Evolutionary conservation across 1,139 yeast genomes (phyloP).

Genomic region (Geotrichum klebahnii): DNA sequence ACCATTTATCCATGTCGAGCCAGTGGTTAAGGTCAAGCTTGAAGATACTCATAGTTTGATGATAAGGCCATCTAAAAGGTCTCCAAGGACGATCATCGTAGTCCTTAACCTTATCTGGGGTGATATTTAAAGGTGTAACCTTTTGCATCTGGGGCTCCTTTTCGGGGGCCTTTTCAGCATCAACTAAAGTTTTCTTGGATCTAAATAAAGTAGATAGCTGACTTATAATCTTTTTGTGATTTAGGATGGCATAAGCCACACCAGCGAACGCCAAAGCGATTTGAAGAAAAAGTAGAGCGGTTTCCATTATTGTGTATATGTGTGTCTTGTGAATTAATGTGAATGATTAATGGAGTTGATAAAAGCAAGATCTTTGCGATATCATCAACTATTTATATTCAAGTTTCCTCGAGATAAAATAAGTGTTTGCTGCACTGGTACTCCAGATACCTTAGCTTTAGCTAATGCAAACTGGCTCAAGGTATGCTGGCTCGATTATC

Average conservation of each 20-base stretch:
- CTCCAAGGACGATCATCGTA: slow-evolving; percentile 79
- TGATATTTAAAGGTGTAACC: too few relatives aligned
- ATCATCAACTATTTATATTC: too few relatives aligned
- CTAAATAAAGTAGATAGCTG: neutral
- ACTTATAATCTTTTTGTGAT: neutral
- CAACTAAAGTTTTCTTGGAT: slow-evolving; percentile 5
- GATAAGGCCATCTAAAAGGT: slow-evolving; percentile 77
- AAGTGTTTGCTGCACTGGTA: too few relatives aligned
- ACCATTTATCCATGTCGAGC: slow-evolving; percentile 77
- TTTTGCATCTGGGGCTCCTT: slow-evolving; percentile 16
- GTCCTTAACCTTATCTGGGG: slow-evolving; percentile 60
- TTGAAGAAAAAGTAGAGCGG: slow-evolving; percentile 5
- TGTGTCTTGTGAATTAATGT: too few relatives aligned
- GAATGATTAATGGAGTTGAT: slow-evolving; percentile 10
- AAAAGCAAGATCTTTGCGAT: too few relatives aligned
- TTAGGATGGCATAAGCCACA: slow-evolving; percentile 4
- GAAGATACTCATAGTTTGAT: slow-evolving; percentile 73
- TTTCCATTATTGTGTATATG: slow-evolving; percentile 6
- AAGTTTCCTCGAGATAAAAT: too few relatives aligned
- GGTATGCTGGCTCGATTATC: too few relatives aligned
- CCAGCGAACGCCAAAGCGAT: slow-evolving; percentile 3
- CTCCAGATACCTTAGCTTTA: too few relatives aligned
- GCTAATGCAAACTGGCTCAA: too few relatives aligned
- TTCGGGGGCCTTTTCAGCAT: slow-evolving; percentile 3
- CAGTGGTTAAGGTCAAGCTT: slow-evolving; percentile 68